Percentiles rank a stretch among this genome's conserved stretches.
Conservation (phyloP, 345 rosid species). For the Murraya koenigii region DNA sequence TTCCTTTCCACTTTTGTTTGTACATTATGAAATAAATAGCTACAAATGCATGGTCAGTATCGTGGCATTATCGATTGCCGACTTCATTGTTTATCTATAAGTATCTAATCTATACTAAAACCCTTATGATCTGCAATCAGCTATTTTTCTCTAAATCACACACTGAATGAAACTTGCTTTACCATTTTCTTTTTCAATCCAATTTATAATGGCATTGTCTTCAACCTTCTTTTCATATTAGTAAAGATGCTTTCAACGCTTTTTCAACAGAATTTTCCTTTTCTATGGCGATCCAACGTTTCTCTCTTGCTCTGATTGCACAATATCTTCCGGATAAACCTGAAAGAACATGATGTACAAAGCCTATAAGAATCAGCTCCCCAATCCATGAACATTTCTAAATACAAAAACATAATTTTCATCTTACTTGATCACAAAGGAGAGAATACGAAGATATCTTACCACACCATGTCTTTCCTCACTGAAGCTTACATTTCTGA, state of each 20-base stretch:
- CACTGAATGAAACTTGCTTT: not conserved
- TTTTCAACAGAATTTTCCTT: not conserved
- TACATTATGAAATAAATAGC: not conserved
- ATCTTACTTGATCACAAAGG: not conserved
- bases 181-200: not conserved
- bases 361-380: not conserved
- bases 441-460: not conserved
- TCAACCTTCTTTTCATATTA: too few species aligned
- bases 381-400: too few species aligned
- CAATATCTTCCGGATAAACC: conserved; percentile 25
- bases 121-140: too few species aligned
- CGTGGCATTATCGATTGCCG: too few species aligned
- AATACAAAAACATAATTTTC: not conserved
- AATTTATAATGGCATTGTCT: not conserved
- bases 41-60: not conserved
- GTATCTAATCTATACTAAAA: too few species aligned
- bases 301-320: not conserved
- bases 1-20: not conserved
- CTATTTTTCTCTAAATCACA: too few species aligned
- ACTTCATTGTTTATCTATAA: too few species aligned
- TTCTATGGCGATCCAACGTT: not conserved
- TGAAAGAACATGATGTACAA: not conserved
- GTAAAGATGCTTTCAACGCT: not conserved
- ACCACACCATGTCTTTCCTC: conserved; percentile 42
- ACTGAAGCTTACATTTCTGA: conserved; percentile 49